phyloP scores from a whole-genome alignment of 306 rosid species.

The Quercus suber region DNA sequence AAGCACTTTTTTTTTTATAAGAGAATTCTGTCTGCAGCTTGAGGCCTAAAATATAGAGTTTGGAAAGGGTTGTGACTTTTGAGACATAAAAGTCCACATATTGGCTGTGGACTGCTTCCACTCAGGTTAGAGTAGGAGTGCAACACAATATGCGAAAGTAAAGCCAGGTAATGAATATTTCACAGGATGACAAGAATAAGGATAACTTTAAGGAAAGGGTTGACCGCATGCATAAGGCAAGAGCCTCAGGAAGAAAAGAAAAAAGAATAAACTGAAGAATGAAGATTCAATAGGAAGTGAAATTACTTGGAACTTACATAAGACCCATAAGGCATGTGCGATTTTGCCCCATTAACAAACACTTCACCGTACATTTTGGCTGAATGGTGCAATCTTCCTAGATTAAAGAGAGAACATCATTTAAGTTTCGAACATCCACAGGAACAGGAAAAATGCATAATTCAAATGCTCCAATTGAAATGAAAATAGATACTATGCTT shows the following conservation, averaged over 20 bases:
- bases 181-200: not conserved
- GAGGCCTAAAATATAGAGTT: not conserved
- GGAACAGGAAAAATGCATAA: not conserved
- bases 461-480: constrained; percentile 22
- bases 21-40: not conserved
- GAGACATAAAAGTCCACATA: not conserved
- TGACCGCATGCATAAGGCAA: not conserved
- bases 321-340: constrained; percentile 77
- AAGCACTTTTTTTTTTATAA: not conserved
- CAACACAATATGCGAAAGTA: not conserved
- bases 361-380: constrained; percentile 89
- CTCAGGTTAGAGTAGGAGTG: not conserved
- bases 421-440: constrained; percentile 24
- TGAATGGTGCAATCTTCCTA: constrained; percentile 85
- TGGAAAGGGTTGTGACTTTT: not conserved
- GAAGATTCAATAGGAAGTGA: constrained; percentile 10
- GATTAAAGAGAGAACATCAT: constrained; percentile 14
- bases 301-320: constrained; percentile 57
- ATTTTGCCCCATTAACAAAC: constrained; percentile 76
- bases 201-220: not conserved
- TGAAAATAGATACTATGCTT: constrained; percentile 16
- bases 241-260: not conserved
- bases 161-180: not conserved
- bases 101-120: not conserved
- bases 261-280: constrained; percentile 8